Evolutionary conservation across 805 yeast species (phyloP), one percentile per base, ranked within the genome.

Genomic region (Starmerella vaccinii): DNA sequence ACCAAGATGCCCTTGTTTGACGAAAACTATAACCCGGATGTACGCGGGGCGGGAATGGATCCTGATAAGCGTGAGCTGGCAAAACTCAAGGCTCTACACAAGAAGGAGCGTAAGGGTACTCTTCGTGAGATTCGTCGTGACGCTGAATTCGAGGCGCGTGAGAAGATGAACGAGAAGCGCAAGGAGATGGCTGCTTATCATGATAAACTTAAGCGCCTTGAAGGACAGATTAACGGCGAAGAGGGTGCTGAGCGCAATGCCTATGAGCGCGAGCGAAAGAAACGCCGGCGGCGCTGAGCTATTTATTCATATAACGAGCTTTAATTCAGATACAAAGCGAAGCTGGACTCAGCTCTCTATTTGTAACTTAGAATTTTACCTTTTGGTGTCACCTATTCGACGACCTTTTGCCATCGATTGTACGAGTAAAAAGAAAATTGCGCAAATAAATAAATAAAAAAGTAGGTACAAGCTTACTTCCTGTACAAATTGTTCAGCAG

Each of bases 171-270:
- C 46, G 88, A 80, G 64, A 84, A 86, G 77, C 84, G 85, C 68
- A 70, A 73, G 49, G 78, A 78, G 61, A 81, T 86, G 61, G 76
- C 76, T 38, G 89, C 77, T 9, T 92, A 92, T 66, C 97, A 92
- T 66, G 75, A 80, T 58, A 89, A 86, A 73, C 85, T 92, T 87
- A 84, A 94, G 40, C 77, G 76, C 58, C 82, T 92, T 64, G 80
- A 83, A 64, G 84, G 89, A 60, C 78, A 89, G 49, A 86, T 92
- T 62, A 84, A 84, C 56, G 88, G 96, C 4, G 88, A 83, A 60
- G 97, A 90, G 72, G 97, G 97, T 63, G 85, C 92, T 5, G 97
- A 87, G 64, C 84, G 86, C 74, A 89, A 92, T 65, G 81, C 81
- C 59, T 90, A 90, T 67, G 96, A 88, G 64, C 76, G 88, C 54